Evolutionary conservation across 2,329 filamentous ascomycete genomes (phyloP).

Genomic region (Phoma sp.): DNA sequence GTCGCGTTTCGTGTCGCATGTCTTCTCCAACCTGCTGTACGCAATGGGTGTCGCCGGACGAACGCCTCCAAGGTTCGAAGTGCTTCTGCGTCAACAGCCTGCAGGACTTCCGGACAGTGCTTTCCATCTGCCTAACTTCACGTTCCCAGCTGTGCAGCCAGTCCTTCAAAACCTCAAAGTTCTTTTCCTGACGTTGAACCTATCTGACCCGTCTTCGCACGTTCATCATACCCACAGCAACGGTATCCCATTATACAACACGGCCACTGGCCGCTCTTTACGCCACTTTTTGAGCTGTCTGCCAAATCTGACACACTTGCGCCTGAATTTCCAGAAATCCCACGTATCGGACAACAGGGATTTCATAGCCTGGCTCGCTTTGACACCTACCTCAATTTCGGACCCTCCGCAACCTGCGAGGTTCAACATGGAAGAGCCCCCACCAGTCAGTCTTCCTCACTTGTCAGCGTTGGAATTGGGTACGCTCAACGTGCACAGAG

Average conservation of each 20-base stretch:
- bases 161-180: conserved; percentile 56
- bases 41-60: conserved; percentile 41
- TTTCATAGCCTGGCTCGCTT: conserved; percentile 49
- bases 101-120: conserved; percentile 48
- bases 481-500: conserved; percentile 18
- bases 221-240: conserved; percentile 22
- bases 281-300: conserved; percentile 50
- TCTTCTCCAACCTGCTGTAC: conserved; percentile 29
- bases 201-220: not conserved
- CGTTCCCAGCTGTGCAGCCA: conserved; percentile 46
- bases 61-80: conserved; percentile 54
- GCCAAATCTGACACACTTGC: conserved; percentile 57
- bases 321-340: conserved; percentile 56
- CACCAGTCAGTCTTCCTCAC: conserved; percentile 19
- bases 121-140: conserved; percentile 55
- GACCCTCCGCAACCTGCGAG: not conserved
- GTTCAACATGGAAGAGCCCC: conserved; percentile 10
- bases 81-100: conserved; percentile 47
- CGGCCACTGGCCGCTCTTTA: conserved; percentile 23
- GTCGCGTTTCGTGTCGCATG: conserved; percentile 18
- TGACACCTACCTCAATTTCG: not conserved
- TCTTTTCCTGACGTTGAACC: conserved; percentile 51
- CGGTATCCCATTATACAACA: conserved; percentile 7
- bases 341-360: conserved; percentile 23
- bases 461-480: conserved; percentile 34